Evolutionary conservation across 139 green algal species (phyloP), one percentile per base, ranked within the genome.

Genomic region (Marvania coccoides): DNA sequence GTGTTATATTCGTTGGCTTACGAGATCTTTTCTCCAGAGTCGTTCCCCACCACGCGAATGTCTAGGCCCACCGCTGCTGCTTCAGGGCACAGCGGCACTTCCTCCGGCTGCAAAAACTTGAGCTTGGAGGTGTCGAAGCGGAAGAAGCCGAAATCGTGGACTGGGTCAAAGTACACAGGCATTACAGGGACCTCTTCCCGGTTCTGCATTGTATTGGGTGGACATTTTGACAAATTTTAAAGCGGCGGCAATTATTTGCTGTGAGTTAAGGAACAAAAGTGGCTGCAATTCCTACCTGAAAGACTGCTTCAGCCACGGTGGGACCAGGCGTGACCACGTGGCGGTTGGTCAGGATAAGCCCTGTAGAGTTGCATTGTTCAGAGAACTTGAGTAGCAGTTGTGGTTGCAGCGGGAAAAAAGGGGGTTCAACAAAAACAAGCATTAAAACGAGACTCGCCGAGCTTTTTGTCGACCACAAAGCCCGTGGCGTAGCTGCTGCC

Each of bases 301-400:
- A 97, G 38, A 97, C 84, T 33, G 91, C 89, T 70, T 97, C 91
- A 3, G 91, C 90, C 24, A 88, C 81, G 24, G 88, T 87, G 4
- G 87, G 87, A 8, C 86, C 86, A 58, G 90, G 90, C 4, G 84
- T 94, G 57, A 93, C 79, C 7, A 97, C 89, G 60, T 97, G 90
- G 5, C 91, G 75, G 37, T 97, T 97, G 23, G 91, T 97, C 3
- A 95, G 77, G 55, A 97, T 93, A 29, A 97, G 69, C n/a, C n/a
- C n/a, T n/a, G n/a, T n/a, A n/a, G n/a, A n/a, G n/a, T n/a, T n/a
- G n/a, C n/a, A n/a, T n/a, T n/a, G n/a, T n/a, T n/a, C n/a, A n/a
- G n/a, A n/a, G n/a, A n/a, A n/a, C n/a, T n/a, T n/a, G n/a, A n/a
- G n/a, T n/a, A n/a, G n/a, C n/a, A n/a, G n/a, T n/a, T n/a, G n/a